A percentile compares a stretch with the other conserved stretches of the same genome.
Conservation (phyloP, 2,329 filamentous ascomycete species). For the Hymenoscyphus occultus region DNA sequence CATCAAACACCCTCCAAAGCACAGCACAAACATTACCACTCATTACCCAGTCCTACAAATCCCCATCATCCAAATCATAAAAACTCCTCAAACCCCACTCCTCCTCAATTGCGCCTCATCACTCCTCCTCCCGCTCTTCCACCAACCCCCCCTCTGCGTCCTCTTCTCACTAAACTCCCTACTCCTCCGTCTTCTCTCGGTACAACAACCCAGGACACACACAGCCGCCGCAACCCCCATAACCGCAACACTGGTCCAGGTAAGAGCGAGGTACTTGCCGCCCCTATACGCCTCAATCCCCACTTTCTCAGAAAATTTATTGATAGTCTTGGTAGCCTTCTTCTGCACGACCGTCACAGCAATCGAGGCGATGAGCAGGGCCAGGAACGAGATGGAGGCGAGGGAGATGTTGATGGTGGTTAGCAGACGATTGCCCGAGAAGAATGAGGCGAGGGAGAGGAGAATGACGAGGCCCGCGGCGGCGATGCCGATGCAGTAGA, state of each 20-base stretch:
- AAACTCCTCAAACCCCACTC: slow-evolving; percentile 21
- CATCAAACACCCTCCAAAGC: not conserved
- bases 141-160: not conserved
- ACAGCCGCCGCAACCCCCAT: slow-evolving; percentile 39
- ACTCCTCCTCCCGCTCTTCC: slow-evolving; percentile 19
- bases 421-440: slow-evolving; percentile 44
- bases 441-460: slow-evolving; percentile 43
- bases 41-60: not conserved
- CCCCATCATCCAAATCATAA: not conserved
- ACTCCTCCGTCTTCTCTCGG: slow-evolving; percentile 26
- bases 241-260: slow-evolving; percentile 53
- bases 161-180: slow-evolving; percentile 32
- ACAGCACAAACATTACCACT: not conserved
- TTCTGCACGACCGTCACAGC: slow-evolving; percentile 63
- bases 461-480: slow-evolving; percentile 50
- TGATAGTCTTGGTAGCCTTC: slow-evolving; percentile 50
- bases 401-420: slow-evolving; percentile 50
- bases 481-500: slow-evolving; percentile 57
- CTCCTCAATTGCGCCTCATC: slow-evolving; percentile 27
- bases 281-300: slow-evolving; percentile 43
- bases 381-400: slow-evolving; percentile 45
- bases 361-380: slow-evolving; percentile 70
- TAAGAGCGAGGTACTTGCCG: slow-evolving; percentile 54
- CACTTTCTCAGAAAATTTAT: slow-evolving; percentile 35
- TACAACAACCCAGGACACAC: slow-evolving; percentile 33